These are phyloP conservation scores for Lepidium aucheri DNA, from an alignment of 345 rosid species.

Conservation along the genomic window DNA sequence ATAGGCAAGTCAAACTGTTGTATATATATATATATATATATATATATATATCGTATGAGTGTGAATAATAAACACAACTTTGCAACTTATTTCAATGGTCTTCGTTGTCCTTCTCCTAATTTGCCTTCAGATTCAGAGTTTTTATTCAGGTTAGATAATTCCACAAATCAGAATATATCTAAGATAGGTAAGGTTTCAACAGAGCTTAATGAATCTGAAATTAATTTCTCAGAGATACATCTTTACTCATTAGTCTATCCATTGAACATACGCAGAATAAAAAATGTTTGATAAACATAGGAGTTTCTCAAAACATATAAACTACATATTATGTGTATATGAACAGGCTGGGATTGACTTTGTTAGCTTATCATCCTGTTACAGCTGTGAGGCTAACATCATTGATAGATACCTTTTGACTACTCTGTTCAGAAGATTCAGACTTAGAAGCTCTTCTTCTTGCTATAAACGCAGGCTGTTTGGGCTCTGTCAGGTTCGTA, in stretches of 20 bases:
- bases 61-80: no score
- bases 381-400: constrained; percentile 26
- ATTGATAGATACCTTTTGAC: constrained; percentile 21
- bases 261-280: neutral
- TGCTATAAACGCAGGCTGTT: constrained; percentile 24
- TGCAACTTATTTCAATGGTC: no score
- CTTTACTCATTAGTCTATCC: neutral
- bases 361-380: constrained; percentile 16
- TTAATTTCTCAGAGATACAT: neutral
- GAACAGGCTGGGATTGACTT: neutral
- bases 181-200: neutral
- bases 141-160: neutral
- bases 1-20: no score
- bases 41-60: no score
- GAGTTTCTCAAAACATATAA: neutral
- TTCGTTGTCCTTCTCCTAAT: neutral
- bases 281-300: neutral
- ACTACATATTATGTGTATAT: neutral
- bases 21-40: no score
- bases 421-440: constrained; percentile 23
- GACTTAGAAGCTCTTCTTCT: constrained; percentile 8
- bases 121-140: neutral
- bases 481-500: constrained; percentile 2
- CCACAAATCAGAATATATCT: neutral
- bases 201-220: neutral